Evolutionary conservation across 352 stramenopile genomes (phyloP).

Genomic region (Pythium periplocum): DNA sequence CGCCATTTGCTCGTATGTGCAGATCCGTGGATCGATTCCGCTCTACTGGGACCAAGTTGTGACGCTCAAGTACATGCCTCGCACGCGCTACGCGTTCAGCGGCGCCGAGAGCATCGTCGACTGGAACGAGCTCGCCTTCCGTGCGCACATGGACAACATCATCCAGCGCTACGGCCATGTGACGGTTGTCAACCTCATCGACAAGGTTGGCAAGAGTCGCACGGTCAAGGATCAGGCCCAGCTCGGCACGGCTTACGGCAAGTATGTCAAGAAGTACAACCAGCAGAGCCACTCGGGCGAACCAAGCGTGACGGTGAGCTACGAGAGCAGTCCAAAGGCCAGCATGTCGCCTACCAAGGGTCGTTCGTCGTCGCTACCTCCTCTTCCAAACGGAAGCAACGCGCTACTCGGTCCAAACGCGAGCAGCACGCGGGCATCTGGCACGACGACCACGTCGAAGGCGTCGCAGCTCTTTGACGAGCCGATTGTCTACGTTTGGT

Average conservation of each 20-base stretch:
- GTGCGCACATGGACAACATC: slow-evolving; percentile 62
- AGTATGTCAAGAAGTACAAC: slow-evolving; percentile 87
- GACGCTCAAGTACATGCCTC: slow-evolving; percentile 92
- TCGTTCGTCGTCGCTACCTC: not conserved
- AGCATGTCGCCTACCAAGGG: slow-evolving; percentile 29
- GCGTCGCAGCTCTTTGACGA: slow-evolving; percentile 44
- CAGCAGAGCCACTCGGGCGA: slow-evolving; percentile 58
- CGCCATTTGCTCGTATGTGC: slow-evolving; percentile 85
- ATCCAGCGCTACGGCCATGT: slow-evolving; percentile 68
- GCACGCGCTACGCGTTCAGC: slow-evolving; percentile 62
- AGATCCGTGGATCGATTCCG: slow-evolving; percentile 95
- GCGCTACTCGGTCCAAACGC: not conserved
- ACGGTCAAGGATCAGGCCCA: slow-evolving; percentile 84
- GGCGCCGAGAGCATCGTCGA: slow-evolving; percentile 55
- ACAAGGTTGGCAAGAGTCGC: slow-evolving; percentile 69
- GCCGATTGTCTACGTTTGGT: slow-evolving; percentile 90
- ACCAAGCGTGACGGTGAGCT: slow-evolving; percentile 6
- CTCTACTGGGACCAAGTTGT: slow-evolving; percentile 90
- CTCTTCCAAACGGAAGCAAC: slow-evolving; percentile 7
- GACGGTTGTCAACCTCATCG: slow-evolving; percentile 92
- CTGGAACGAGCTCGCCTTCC: slow-evolving; percentile 69
- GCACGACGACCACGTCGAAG: slow-evolving; percentile 8
- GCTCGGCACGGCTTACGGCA: slow-evolving; percentile 84
- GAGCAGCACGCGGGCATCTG: not conserved
- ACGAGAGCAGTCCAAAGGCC: slow-evolving; percentile 2